Percentiles rank a stretch among this genome's conserved stretches.
Evolutionary conservation across 1,139 yeast species (phyloP).

Genomic region (Blastobotrys illinoisensis): DNA sequence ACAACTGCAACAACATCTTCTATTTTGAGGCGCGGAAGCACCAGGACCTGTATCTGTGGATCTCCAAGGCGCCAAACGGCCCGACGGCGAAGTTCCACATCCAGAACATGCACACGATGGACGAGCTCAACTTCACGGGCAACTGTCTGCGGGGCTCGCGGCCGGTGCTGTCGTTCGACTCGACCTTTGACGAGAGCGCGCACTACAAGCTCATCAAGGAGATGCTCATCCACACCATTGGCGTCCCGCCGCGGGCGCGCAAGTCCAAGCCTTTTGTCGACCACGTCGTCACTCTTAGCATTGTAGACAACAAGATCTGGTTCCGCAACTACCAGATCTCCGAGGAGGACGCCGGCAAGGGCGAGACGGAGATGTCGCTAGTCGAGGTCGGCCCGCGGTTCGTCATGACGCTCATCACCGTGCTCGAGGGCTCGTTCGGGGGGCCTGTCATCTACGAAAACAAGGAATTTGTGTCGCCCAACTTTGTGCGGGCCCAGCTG

Average conservation of each 20-base stretch:
- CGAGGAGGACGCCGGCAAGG: constrained; percentile 52
- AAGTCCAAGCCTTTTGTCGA: constrained; percentile 92
- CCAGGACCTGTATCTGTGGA: constrained; percentile 90
- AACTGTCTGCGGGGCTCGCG: constrained; percentile 94
- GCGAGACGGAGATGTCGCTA: constrained; percentile 54
- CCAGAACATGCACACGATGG: constrained; percentile 93
- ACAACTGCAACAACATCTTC: constrained; percentile 92
- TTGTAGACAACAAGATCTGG: constrained; percentile 94
- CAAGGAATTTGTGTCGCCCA: constrained; percentile 94
- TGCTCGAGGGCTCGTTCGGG: constrained; percentile 94
- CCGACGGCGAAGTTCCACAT: constrained; percentile 92
- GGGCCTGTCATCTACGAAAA: constrained; percentile 98
- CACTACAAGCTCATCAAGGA: constrained; percentile 79
- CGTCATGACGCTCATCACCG: constrained; percentile 85
- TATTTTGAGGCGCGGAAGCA: constrained; percentile 97
- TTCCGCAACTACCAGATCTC: constrained; percentile 89
- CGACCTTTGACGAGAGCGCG: constrained; percentile 57
- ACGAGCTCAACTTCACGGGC: constrained; percentile 93
- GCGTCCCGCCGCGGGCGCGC: constrained; percentile 95
- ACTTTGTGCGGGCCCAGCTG: constrained; percentile 85
- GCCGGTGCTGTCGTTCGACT: constrained; percentile 89
- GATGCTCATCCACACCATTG: constrained; percentile 77
- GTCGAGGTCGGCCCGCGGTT: constrained; percentile 97
- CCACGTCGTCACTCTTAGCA: constrained; percentile 88
- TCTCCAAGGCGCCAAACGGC: constrained; percentile 95